Evolutionary conservation across 2,329 filamentous ascomycete genomes (phyloP).

Genomic region (Botrytis medusae): DNA sequence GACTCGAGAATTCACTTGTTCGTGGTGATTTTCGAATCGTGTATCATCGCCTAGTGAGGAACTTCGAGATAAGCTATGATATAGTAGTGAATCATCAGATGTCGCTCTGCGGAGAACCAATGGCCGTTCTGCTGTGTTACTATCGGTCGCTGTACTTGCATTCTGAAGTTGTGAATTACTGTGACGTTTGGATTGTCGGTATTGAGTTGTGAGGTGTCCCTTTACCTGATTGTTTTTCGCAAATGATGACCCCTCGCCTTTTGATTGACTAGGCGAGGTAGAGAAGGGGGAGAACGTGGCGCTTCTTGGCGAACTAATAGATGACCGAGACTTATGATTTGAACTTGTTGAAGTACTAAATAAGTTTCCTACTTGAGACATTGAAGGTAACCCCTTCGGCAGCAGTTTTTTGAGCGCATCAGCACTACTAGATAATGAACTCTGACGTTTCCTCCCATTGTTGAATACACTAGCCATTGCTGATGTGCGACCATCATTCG

Average conservation of each 20-base stretch:
- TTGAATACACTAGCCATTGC: conserved; percentile 50
- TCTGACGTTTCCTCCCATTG: conserved; percentile 43
- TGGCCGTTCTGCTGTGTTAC: conserved; percentile 23
- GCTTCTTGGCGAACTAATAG: conserved; percentile 14
- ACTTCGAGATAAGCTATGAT: conserved; percentile 71
- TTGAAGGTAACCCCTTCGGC: conserved; percentile 56
- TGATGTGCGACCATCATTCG: conserved; percentile 39
- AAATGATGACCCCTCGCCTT: conserved; percentile 7
- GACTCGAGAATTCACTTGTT: conserved; percentile 83
- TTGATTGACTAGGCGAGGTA: conserved; percentile 8
- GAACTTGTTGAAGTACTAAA: conserved; percentile 34
- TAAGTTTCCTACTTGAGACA: conserved; percentile 36
- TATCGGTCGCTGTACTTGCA: not conserved
- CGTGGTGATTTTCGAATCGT: conserved; percentile 74
- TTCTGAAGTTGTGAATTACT: conserved; percentile 26
- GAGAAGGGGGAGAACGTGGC: conserved; percentile 11
- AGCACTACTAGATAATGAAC: conserved; percentile 56
- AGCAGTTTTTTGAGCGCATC: conserved; percentile 56
- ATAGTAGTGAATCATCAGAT: conserved; percentile 78
- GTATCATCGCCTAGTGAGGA: conserved; percentile 84
- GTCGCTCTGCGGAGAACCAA: conserved; percentile 57
- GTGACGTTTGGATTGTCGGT: conserved; percentile 14
- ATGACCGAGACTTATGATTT: conserved; percentile 25
- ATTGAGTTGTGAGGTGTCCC: not conserved
- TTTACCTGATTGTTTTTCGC: not conserved